A percentile compares a stretch with the other conserved stretches of the same genome.
phyloP scores from a whole-genome alignment of 345 rosid genomes.

The Pistacia integerrima region DNA sequence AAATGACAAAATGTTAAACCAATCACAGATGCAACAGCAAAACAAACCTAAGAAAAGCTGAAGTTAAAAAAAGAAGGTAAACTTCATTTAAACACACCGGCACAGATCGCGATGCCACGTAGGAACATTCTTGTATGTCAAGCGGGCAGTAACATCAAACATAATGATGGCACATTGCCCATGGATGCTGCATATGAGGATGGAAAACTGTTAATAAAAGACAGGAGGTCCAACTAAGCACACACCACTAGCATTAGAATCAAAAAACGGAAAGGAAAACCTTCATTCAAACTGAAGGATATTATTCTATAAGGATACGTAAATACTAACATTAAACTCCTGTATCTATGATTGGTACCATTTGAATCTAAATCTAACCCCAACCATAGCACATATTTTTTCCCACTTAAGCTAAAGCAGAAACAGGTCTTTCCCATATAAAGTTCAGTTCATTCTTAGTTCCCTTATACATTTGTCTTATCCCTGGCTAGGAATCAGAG shows the following conservation, averaged over 20 bases:
- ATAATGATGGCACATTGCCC: constrained; percentile 97
- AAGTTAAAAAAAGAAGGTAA: neutral
- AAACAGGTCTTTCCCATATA: too few relatives aligned
- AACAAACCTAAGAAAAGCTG: neutral
- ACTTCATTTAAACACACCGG: constrained; percentile 44
- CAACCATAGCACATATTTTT: too few relatives aligned
- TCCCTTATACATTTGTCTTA: neutral
- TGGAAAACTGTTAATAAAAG: neutral
- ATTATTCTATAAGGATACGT: too few relatives aligned
- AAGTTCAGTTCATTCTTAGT: neutral
- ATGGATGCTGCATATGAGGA: constrained; percentile 69
- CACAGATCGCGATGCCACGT: constrained; percentile 98
- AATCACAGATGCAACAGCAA: too few relatives aligned
- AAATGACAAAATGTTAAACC: neutral
- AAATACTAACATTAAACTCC: too few relatives aligned
- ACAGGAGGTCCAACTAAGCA: neutral
- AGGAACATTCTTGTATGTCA: constrained; percentile 98
- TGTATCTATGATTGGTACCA: too few relatives aligned
- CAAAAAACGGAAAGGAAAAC: neutral
- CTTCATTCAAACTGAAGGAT: too few relatives aligned
- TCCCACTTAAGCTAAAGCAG: too few relatives aligned
- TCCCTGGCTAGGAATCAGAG: neutral
- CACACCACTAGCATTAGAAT: neutral
- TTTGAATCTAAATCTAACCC: too few relatives aligned
- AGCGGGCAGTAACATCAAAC: constrained; percentile 96